Conservation (phyloP, 208 protist genomes). For the Crithidia expoeki region DNA sequence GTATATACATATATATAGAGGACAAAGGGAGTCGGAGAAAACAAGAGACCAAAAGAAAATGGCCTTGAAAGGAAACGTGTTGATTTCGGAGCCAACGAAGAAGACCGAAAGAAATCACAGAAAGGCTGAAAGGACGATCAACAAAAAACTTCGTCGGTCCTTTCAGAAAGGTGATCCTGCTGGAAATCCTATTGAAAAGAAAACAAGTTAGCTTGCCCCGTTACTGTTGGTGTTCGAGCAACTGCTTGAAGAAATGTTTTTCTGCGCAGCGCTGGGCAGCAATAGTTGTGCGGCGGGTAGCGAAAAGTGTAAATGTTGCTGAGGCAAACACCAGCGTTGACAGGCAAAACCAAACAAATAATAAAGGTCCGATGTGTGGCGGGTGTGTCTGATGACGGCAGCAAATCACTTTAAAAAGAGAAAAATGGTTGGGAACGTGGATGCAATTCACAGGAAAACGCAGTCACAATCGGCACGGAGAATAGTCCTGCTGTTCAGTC, state of each 20-base stretch:
- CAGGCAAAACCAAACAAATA: not conserved
- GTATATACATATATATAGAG: constrained; percentile 14
- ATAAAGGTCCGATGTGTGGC: not conserved
- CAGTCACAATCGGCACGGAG: not conserved
- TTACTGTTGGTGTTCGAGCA: not conserved
- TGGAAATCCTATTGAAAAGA: not conserved
- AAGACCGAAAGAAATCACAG: not conserved
- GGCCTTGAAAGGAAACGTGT: not conserved
- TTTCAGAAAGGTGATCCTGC: not conserved
- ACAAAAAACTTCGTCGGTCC: not conserved
- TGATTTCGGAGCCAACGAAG: not conserved
- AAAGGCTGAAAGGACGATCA: not conserved
- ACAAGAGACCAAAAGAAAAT: constrained; percentile 14
- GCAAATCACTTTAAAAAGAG: not conserved
- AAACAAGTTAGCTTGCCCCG: not conserved
- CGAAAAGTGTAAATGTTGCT: not conserved
- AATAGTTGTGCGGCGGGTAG: not conserved
- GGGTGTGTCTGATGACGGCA: not conserved
- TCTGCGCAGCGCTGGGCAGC: not conserved
- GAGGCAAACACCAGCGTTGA: not conserved
- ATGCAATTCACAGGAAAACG: not conserved
- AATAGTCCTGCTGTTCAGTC: not conserved
- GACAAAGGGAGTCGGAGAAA: not conserved
- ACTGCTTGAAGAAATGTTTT: not conserved
- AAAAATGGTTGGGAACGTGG: not conserved